Base-by-base conservation (phyloP, 2,329 filamentous ascomycete genomes). In the Trichoderma oligosporum region DNA sequence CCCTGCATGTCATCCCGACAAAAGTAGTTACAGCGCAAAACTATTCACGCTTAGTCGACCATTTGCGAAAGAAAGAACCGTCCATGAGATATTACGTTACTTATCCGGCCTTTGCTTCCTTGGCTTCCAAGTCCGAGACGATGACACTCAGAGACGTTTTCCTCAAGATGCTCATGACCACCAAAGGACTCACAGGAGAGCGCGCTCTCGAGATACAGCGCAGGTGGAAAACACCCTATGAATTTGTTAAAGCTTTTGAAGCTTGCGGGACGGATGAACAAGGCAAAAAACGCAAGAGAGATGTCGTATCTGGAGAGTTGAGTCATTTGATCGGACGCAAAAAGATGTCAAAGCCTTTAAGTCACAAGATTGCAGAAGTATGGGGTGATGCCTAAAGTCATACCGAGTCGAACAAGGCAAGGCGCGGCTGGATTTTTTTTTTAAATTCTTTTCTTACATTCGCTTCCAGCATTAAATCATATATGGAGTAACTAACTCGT, bases 111-210 rank as follows among this genome's bases (percentile, higher is more conserved):
- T 92, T 93, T 67, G 83, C 85, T 0, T 84, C 84, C 1, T 73
- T 93, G 42, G 84, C 84, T 1, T 89, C 86, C 7, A 94, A 94
- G 70, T 89, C 87, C 0, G 86, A 89, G 52, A 81, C 81, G 58
- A 81, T 91, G 64, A 89, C 88, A 0, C 74, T 93, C 8, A 78
- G 87, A 56, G 89, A 94, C 64, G 71, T 92, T 0, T 93, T 83
- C 63, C 74, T 94, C 24, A 92, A 92, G 71, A 93, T 94, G 88
- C 78, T 94, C 46, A 91, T 94, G 88, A 90, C 87, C 61, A 89
- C 82, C 1, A 81, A 81, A 55, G 87, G 88, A 1, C 77, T 94
- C 11, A 89, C 87, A 1, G 87, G 86, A 3, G 88, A 92, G 64
- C 89, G 88, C 65, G 89, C 89, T 0, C 71, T 92, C 4, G 88